phyloP scores from a whole-genome alignment of 345 rosid genomes.

The Eucalyptus dawsonii region DNA sequence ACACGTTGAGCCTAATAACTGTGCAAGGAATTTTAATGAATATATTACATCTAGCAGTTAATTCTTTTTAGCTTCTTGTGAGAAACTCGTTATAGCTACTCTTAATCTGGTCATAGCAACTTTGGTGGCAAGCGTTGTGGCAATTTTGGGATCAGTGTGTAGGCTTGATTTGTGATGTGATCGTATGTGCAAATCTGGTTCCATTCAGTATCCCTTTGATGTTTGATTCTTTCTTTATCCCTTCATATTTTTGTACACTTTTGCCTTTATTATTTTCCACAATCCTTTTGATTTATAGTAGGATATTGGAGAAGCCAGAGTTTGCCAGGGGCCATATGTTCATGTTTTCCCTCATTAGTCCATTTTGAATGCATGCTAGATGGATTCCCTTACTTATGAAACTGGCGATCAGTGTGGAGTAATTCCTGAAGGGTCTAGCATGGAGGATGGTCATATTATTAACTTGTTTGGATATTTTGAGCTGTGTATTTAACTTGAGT shows the following conservation, averaged over 20 bases:
- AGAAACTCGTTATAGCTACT: background rate
- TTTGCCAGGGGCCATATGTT: background rate
- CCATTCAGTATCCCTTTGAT: background rate
- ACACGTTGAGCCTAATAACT: background rate
- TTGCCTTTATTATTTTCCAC: background rate
- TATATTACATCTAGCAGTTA: background rate
- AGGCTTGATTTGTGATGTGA: background rate
- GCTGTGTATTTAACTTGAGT: background rate
- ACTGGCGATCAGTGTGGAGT: background rate
- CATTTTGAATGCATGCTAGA: background rate
- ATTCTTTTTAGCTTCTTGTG: background rate
- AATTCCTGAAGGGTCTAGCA: background rate
- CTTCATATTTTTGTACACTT: background rate
- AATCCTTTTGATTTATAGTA: background rate
- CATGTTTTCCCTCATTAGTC: background rate
- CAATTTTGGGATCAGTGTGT: background rate
- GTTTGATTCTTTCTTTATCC: background rate
- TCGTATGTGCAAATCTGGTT: background rate
- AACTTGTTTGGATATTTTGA: background rate
- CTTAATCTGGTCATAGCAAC: background rate
- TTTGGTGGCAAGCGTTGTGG: background rate
- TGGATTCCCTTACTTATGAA: background rate
- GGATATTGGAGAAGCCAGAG: background rate
- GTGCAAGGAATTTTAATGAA: background rate
- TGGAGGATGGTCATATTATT: background rate